phyloP scores from a whole-genome alignment of 441 rosid species.

The Breynia disticha region DNA sequence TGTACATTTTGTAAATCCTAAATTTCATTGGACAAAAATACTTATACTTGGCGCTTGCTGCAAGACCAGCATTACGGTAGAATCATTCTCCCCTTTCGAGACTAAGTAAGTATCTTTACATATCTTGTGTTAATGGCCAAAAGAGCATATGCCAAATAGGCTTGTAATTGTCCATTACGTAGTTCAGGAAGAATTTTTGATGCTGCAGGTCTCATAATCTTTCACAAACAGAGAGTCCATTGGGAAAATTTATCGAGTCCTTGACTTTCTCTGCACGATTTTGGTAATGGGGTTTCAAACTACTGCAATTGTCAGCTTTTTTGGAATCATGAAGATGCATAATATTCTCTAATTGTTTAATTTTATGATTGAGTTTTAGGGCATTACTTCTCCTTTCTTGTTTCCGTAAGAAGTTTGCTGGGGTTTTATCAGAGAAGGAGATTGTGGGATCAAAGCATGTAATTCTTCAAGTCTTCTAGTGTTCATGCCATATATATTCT shows the following conservation, averaged over 20 bases:
- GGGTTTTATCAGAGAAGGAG: slow-evolving; percentile 46
- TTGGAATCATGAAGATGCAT: slow-evolving; percentile 2
- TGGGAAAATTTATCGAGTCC: slow-evolving; percentile 60
- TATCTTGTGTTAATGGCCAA: no score
- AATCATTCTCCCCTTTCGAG: slow-evolving; percentile 67
- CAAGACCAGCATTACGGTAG: slow-evolving; percentile 60
- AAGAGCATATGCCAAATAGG: no score
- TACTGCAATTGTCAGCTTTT: slow-evolving; percentile 9
- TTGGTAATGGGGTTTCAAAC: slow-evolving; percentile 43
- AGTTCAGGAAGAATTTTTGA: slow-evolving; percentile 14
- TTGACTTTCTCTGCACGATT: slow-evolving; percentile 68
- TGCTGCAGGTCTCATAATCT: slow-evolving; percentile 53
- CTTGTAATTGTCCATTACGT: no score
- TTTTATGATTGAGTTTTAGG: slow-evolving; percentile 43
- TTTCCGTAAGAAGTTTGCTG: slow-evolving; percentile 56
- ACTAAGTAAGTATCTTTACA: slow-evolving; percentile 35
- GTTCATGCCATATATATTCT: not conserved
- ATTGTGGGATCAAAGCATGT: slow-evolving; percentile 64
- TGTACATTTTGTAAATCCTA: slow-evolving; percentile 74
- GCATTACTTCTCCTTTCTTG: slow-evolving; percentile 55
- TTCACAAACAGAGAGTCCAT: slow-evolving; percentile 32
- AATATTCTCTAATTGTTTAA: slow-evolving; percentile 12
- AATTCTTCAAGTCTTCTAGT: slow-evolving; percentile 20
- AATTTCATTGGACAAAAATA: slow-evolving; percentile 55
- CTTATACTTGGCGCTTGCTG: slow-evolving; percentile 81